Base-by-base conservation (phyloP, 805 yeast species). In the Cyberlindnera saturnus region DNA sequence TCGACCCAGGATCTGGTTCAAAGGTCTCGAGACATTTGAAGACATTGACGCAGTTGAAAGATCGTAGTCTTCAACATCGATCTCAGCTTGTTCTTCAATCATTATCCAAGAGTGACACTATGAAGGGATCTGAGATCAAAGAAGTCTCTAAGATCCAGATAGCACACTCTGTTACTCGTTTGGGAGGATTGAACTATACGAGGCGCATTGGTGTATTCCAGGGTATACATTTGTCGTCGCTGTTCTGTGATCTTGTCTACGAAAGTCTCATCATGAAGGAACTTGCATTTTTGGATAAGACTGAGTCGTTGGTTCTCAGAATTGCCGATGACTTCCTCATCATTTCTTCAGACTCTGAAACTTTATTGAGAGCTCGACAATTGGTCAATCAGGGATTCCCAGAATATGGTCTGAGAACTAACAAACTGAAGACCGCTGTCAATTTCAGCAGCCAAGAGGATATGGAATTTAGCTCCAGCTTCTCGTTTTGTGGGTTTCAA, bases 261-360 rank as follows among this genome's bases (percentile, higher is more conserved):
- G 88, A 84, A 53, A 67, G 72, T 2, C 56, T 90, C 28, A 71
- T 84, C 10, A 67, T 69, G 26, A 48, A 49, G 3, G 47, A 49
- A 38, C 51, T 52, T 51, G 49, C 55, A 13, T 54, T 56, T 33
- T 33, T 59, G n/a, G 31, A 47, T 1, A 40, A 48, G 3, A 45
- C 52, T 6, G 52, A 61, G 3, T 62, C 73, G 14, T 45, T 72
- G 3, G 57, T 87, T 3, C 44, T 87, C 7, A 63, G 96, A 41
- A 60, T 86, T 17, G 95, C 88, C 0, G 98, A 90, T 62, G 98
- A 90, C 59, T 90, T 90, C 54, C 57, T 90, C 23, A 67, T 87
- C n/a, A 62, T 90, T 0, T 73, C 93, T 0, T 66, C 78, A 0
- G 57, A 68, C 31, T 23, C 52, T 10, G 40, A 45, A 0, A 53